These are phyloP conservation scores for Pyracantha coccinea DNA, from an alignment of 331 rosid genomes.

Conservation along the genomic window DNA sequence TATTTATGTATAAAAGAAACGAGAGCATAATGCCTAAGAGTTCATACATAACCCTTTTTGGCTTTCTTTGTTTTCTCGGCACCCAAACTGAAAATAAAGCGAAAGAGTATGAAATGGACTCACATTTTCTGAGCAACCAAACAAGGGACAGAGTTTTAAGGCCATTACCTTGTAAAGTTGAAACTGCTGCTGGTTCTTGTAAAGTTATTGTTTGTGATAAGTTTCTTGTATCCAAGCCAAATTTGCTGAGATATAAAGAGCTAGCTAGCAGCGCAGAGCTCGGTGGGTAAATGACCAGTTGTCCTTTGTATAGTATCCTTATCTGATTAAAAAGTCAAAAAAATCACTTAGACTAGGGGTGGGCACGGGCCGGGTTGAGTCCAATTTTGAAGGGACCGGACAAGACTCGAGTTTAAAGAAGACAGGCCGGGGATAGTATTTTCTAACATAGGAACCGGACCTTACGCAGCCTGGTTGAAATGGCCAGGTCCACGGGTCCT, in stretches of 20 bases:
- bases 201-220: not conserved
- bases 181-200: not conserved
- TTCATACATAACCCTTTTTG: not conserved
- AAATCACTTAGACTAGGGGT: too few species aligned
- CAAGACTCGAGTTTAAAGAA: too few species aligned
- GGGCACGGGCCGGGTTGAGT: too few species aligned
- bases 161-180: not conserved
- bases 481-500: too few species aligned
- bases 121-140: not conserved
- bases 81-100: not conserved
- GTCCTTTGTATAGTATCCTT: not conserved
- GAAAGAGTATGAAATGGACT: not conserved
- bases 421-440: too few species aligned
- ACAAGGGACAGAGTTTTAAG: not conserved
- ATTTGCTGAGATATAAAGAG: not conserved
- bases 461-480: too few species aligned
- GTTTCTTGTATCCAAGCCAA: conserved; percentile 8
- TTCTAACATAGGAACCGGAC: too few species aligned
- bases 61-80: not conserved
- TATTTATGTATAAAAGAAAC: conserved; percentile 23
- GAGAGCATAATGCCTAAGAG: not conserved
- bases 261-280: not conserved
- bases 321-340: not conserved
- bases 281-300: too few species aligned
- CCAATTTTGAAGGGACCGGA: too few species aligned